These are phyloP conservation scores for Cercospora beticola DNA, from an alignment of 2,329 filamentous ascomycete species.

Conservation along the genomic window DNA sequence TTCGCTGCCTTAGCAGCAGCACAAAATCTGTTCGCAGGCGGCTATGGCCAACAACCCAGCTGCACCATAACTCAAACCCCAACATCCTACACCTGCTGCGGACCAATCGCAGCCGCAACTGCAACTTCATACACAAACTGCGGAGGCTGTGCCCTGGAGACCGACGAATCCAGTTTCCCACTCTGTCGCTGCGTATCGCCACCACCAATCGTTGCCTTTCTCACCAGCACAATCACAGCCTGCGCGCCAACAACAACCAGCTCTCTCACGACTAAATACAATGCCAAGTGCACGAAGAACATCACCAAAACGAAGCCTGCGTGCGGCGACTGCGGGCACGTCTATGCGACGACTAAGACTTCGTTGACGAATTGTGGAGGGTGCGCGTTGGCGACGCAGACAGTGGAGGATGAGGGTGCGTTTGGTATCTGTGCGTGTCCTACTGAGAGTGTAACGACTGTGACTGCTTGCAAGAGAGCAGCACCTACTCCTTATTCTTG, in stretches of 20 bases:
- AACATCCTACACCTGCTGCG: constrained; percentile 22
- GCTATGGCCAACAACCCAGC: constrained; percentile 2
- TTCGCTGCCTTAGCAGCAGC: constrained; percentile 1
- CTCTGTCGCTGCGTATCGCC: constrained; percentile 12
- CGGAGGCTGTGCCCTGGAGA: constrained; percentile 9
- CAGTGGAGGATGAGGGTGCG: constrained; percentile 5
- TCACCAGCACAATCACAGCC: constrained; percentile 17
- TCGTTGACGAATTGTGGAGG: constrained; percentile 13
- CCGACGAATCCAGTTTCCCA: constrained; percentile 10
- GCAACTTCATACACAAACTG: constrained; percentile 19
- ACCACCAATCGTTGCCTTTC: constrained; percentile 5
- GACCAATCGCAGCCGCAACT: constrained; percentile 15
- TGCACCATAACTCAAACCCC: constrained; percentile 18
- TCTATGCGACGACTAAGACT: constrained; percentile 16
- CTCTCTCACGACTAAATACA: constrained; percentile 2
- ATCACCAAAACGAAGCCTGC: constrained; percentile 2
- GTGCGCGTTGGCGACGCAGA: constrained; percentile 14
- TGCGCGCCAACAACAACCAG: constrained; percentile 5
- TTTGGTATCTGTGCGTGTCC: constrained; percentile 19
- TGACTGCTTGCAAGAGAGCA: constrained; percentile 3
- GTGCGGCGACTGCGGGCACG: constrained; percentile 19
- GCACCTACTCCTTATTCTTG: not conserved
- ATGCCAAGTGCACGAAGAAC: constrained; percentile 2
- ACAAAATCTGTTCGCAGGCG: not conserved
- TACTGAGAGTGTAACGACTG: constrained; percentile 11